Evolutionary conservation across 305 asterid species (phyloP), one percentile per base, ranked within the genome.

Genomic region (Ajuga reptans): DNA sequence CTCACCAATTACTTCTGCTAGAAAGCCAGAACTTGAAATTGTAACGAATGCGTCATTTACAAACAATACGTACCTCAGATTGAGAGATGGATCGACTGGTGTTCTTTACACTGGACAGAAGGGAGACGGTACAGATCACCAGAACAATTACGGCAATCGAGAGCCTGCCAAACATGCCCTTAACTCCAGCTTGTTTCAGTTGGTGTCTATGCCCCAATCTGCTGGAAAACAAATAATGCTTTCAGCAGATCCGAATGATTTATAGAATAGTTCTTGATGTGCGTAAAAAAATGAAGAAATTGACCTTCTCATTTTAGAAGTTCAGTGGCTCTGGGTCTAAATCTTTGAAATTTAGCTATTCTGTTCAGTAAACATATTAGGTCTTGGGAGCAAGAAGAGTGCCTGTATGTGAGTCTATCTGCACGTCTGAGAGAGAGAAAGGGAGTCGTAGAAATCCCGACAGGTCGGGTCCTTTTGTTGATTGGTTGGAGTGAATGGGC

Each of bases 91-190:
- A 70, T 71, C 67, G 65, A 18, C 53, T 72, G 64, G 78, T 78
- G 79, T 69, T 76, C 79, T 77, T 83, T 37, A 85, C 56, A 66
- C 83, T 82, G 67, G 87, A 80, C 31, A 85, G 49, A 61, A 88
- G 82, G 69, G 87, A 81, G 43, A 85, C 64, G 42, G 84, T 85
- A 66, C 89, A 90, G 72, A 90, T 82, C 78, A 90, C 84, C 49
- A 92, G 79, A 27, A 87, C 89, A 14, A 88, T 39, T 10, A 81
- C 86, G 8, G 87, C 96, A 77, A 88, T 0, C 31, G 90, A 82
- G 12, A 90, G 84, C 81, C 79, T 87, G 69, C 82, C 84, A 67
- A 86, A 87, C 97, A 90, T 83, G 62, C 87, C 91, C 78, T 80
- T 88, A 66, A 90, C 84, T 74, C 80, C 86, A 36, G 87, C 79